Conservation (phyloP, 106 monocot species). For the Dactylorhiza incarnata region DNA sequence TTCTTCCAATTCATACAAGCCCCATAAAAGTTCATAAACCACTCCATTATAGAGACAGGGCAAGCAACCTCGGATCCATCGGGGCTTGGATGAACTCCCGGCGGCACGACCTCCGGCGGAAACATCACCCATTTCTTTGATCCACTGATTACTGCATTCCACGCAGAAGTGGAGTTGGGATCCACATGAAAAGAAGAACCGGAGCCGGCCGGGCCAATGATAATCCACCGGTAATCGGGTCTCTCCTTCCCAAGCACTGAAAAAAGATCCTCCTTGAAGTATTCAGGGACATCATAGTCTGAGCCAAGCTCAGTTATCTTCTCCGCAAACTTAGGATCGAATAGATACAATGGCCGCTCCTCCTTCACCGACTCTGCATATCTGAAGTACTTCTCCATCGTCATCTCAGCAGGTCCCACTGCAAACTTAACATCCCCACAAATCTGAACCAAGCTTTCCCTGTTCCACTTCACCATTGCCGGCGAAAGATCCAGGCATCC, state of each 20-base stretch:
- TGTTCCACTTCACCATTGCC: constrained; percentile 62
- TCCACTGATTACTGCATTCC: constrained; percentile 90
- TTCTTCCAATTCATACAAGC: constrained; percentile 54
- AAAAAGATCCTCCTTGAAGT: constrained; percentile 92
- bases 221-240: constrained; percentile 87
- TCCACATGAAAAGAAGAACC: constrained; percentile 98
- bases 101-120: constrained; percentile 86
- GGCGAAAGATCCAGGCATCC: constrained; percentile 70
- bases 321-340: constrained; percentile 85
- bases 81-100: constrained; percentile 84
- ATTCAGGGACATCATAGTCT: constrained; percentile 68
- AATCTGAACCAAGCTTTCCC: constrained; percentile 26
- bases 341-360: constrained; percentile 91
- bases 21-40: constrained; percentile 98
- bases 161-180: constrained; percentile 94
- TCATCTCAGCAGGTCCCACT: constrained; percentile 87
- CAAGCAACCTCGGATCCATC: constrained; percentile 93
- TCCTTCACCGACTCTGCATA: constrained; percentile 53
- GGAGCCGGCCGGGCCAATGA: constrained; percentile 84
- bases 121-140: constrained; percentile 99
- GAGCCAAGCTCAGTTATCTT: constrained; percentile 67
- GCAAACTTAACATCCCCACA: constrained; percentile 56
- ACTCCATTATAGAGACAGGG: constrained; percentile 95
- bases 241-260: constrained; percentile 59
- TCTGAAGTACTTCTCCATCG: constrained; percentile 49